Conservation (phyloP, 140 eudicot genomes). For the Ambrosia hybrid region DNA sequence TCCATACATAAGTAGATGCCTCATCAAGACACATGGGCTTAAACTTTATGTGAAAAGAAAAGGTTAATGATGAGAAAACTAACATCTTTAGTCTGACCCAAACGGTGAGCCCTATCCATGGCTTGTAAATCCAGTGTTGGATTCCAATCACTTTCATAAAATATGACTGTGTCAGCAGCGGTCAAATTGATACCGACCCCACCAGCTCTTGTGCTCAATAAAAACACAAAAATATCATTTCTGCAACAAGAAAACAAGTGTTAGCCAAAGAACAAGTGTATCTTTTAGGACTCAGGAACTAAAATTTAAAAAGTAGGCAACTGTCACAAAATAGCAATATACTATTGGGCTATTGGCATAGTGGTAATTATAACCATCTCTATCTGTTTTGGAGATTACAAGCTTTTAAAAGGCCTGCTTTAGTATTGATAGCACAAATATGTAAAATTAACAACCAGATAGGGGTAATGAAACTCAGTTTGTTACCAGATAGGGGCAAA, state of each 20-base stretch:
- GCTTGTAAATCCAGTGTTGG: constrained; percentile 98
- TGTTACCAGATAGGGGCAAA: too few relatives aligned
- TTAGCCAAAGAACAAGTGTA: not conserved
- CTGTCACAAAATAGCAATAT: too few relatives aligned
- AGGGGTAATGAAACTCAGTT: too few relatives aligned
- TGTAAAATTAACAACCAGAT: too few relatives aligned
- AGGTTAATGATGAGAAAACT: constrained; percentile 35
- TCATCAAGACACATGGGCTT: not conserved
- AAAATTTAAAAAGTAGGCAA: too few relatives aligned
- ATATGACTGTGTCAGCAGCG: constrained; percentile 96
- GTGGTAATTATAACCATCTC: too few relatives aligned
- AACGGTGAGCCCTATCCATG: constrained; percentile 98
- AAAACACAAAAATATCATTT: constrained; percentile 92
- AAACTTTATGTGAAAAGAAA: not conserved
- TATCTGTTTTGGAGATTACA: too few relatives aligned
- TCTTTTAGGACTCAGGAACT: not conserved
- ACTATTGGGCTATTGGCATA: too few relatives aligned
- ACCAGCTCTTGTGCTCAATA: constrained; percentile 98
- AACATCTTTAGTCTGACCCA: constrained; percentile 98
- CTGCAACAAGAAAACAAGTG: constrained; percentile 41
- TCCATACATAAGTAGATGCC: too few relatives aligned
- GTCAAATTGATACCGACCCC: constrained; percentile 99
- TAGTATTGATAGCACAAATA: too few relatives aligned
- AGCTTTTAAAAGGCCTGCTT: too few relatives aligned
- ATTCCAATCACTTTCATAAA: constrained; percentile 99